Percentiles rank a stretch among this genome's conserved stretches.
These are phyloP conservation scores for Choiromyces venosus DNA, from an alignment of 495 filamentous ascomycete genomes.

Conservation along the genomic window DNA sequence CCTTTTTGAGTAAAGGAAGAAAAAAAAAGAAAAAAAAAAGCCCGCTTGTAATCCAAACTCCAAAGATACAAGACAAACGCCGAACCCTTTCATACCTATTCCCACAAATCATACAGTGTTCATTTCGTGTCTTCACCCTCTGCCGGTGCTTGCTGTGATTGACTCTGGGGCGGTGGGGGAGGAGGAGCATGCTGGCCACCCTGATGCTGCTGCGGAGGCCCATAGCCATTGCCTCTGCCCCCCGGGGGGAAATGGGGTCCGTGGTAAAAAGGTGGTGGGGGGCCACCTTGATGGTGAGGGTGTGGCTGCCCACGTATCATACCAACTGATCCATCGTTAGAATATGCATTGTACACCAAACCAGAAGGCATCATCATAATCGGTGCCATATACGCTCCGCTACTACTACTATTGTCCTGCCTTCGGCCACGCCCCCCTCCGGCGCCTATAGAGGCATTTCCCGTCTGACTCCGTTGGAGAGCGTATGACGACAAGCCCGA, in stretches of 20 bases:
- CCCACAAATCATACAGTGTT: conserved; percentile 13
- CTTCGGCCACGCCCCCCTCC: conserved; percentile 16
- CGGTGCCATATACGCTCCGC: conserved; percentile 18
- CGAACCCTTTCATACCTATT: conserved; percentile 23
- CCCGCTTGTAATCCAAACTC: conserved; percentile 34
- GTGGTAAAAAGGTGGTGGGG: conserved; percentile 34
- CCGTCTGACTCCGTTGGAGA: conserved; percentile 36
- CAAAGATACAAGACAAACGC: conserved; percentile 39
- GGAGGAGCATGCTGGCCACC: conserved; percentile 29
- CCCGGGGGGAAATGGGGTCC: conserved; percentile 32
- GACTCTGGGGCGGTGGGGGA: conserved; percentile 27
- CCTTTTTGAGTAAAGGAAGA: conserved; percentile 2
- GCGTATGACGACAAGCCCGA: conserved; percentile 33
- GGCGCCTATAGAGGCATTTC: conserved; percentile 24
- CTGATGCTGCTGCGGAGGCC: conserved; percentile 32
- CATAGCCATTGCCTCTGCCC: conserved; percentile 32
- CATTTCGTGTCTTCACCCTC: conserved; percentile 31
- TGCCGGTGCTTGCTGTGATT: conserved; percentile 18
- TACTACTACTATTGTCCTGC: conserved; percentile 10
- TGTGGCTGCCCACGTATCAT: conserved; percentile 42
- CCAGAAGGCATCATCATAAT: conserved; percentile 21
- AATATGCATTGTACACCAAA: conserved; percentile 32
- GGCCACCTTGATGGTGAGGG: conserved; percentile 36
- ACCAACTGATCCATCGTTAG: conserved; percentile 42
- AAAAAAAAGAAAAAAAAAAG: conserved; percentile 11